These are phyloP conservation scores for Neurospora sp. DNA, from an alignment of 2,329 filamentous ascomycete species.

Conservation along the genomic window DNA sequence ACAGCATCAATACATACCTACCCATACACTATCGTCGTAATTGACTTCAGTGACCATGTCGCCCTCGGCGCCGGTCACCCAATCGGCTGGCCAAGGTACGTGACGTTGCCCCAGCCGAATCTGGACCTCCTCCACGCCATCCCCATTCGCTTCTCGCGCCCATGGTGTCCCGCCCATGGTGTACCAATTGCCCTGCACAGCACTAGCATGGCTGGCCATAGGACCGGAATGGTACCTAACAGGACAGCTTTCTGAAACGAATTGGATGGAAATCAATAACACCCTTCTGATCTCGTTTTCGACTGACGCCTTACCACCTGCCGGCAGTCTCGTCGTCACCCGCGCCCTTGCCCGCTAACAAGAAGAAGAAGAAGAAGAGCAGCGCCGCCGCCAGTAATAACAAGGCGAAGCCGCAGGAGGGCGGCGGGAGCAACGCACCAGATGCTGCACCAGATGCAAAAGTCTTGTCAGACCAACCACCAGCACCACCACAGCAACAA, in stretches of 20 bases:
- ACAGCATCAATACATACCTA: not conserved
- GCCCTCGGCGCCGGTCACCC: constrained; percentile 22
- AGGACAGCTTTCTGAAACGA: not conserved
- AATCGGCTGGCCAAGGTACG: constrained; percentile 22
- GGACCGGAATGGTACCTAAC: not conserved
- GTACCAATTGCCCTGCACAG: constrained; percentile 1
- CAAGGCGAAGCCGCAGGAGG: constrained; percentile 42
- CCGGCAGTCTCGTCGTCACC: constrained; percentile 19
- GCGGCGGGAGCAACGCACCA: constrained; percentile 20
- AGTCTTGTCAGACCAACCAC: constrained; percentile 34
- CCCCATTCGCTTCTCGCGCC: not conserved
- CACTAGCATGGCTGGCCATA: not conserved
- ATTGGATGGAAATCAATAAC: not conserved
- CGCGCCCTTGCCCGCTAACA: constrained; percentile 28
- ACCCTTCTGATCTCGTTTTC: not conserved
- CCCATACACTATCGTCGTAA: not conserved
- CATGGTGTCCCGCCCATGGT: constrained; percentile 1
- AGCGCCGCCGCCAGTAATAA: constrained; percentile 23
- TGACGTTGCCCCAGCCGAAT: not conserved
- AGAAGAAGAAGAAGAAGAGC: constrained; percentile 48
- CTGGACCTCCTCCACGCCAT: not conserved
- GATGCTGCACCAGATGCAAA: constrained; percentile 23
- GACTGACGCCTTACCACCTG: not conserved
- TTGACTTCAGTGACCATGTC: constrained; percentile 25
- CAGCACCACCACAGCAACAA: constrained; percentile 13